These are phyloP conservation scores for Wickerhamomyces silvicola DNA, from an alignment of 805 yeast genomes.

Conservation along the genomic window DNA sequence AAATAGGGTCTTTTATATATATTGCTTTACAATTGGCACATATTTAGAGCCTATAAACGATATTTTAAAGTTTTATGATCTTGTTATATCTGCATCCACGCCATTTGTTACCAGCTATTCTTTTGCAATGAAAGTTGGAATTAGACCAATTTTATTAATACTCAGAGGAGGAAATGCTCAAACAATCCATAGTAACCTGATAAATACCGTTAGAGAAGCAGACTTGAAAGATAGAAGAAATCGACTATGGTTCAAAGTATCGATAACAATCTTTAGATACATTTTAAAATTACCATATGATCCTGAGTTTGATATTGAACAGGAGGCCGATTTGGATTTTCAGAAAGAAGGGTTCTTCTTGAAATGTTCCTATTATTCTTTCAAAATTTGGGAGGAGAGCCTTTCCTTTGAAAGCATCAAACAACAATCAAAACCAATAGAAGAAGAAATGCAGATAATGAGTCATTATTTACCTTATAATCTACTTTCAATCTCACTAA, in stretches of 20 bases:
- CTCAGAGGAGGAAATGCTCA: conserved; percentile 10
- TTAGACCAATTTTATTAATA: conserved; percentile 11
- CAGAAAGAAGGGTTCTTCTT: conserved; percentile 5
- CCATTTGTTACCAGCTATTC: conserved; percentile 7
- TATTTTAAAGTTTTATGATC: conserved; percentile 24
- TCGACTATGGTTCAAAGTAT: conserved; percentile 12
- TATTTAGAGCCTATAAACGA: conserved; percentile 34
- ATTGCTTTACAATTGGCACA: conserved; percentile 35
- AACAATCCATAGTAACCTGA: conserved; percentile 7
- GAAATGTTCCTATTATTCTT: conserved; percentile 11
- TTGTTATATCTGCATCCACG: conserved; percentile 18
- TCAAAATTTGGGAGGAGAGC: not conserved
- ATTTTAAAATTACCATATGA: conserved; percentile 15
- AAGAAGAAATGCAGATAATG: conserved; percentile 3
- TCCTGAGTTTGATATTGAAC: conserved; percentile 7
- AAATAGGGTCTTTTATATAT: conserved; percentile 35
- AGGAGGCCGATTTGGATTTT: conserved; percentile 3
- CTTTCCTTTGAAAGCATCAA: too few relatives aligned
- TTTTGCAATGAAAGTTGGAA: conserved; percentile 10
- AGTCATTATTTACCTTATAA: conserved; percentile 7
- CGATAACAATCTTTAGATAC: conserved; percentile 6
- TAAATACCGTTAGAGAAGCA: conserved; percentile 7
- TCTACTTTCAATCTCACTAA: conserved; percentile 1
- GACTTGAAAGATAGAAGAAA: conserved; percentile 9
- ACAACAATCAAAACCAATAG: not conserved